A percentile compares a stretch with the other conserved stretches of the same genome.
Conservation (phyloP, 2,329 filamentous ascomycete species). For the Beauveria varroae region DNA sequence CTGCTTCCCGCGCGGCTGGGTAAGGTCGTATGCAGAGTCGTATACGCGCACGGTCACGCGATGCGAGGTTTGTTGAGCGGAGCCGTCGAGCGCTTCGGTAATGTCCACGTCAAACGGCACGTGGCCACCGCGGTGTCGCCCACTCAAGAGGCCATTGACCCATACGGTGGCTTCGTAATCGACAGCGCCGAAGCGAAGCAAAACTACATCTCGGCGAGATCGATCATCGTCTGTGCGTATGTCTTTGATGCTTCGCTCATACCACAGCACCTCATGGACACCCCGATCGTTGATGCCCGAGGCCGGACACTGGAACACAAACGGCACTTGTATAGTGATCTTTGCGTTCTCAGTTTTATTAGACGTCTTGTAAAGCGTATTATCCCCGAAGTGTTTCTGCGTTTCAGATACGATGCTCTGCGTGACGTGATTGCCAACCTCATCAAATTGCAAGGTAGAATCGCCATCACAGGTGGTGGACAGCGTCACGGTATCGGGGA, state of each 20-base stretch:
- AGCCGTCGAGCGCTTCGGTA: constrained; percentile 36
- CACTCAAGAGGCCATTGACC: constrained; percentile 45
- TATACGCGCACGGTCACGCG: constrained; percentile 48
- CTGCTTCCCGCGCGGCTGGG: constrained; percentile 61
- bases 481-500: constrained; percentile 36
- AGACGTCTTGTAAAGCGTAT: constrained; percentile 26
- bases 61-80: constrained; percentile 13
- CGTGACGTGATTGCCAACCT: constrained; percentile 22
- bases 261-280: constrained; percentile 61
- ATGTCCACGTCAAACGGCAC: constrained; percentile 52
- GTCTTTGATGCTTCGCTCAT: constrained; percentile 47
- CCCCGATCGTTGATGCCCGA: constrained; percentile 36
- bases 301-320: constrained; percentile 56
- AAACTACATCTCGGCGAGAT: too few species aligned
- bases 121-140: constrained; percentile 50
- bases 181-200: constrained; percentile 19
- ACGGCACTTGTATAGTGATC: constrained; percentile 53
- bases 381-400: constrained; percentile 38
- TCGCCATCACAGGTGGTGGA: constrained; percentile 27
- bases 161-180: constrained; percentile 54
- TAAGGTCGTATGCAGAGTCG: constrained; percentile 57
- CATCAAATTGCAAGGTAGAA: constrained; percentile 8
- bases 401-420: constrained; percentile 43
- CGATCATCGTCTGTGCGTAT: constrained; percentile 34
- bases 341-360: constrained; percentile 30